Evolutionary conservation across 75 land plant species (phyloP).

Genomic region (Azolla pinnata): DNA sequence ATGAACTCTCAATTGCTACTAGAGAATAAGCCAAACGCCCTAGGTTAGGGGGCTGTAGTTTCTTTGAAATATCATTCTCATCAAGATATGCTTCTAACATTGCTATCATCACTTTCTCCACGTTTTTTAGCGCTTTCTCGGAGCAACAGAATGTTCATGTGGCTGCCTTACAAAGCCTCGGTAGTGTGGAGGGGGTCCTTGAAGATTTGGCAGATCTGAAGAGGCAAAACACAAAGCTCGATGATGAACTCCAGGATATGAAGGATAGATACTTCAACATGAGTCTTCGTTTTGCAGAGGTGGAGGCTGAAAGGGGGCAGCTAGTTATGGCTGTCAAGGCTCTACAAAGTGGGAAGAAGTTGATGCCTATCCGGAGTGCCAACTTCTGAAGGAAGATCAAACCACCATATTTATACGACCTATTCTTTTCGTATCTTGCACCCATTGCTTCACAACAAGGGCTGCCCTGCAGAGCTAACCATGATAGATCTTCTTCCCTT

Average conservation of each 20-base stretch:
- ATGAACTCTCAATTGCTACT: too few species aligned
- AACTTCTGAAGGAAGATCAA: too few species aligned
- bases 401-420: too few species aligned
- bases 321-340: conserved; percentile 65
- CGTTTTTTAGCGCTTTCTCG: conserved; percentile 24
- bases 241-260: conserved; percentile 67
- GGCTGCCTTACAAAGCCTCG: conserved; percentile 24
- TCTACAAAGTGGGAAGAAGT: conserved; percentile 11
- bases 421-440: too few species aligned
- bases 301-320: conserved; percentile 74
- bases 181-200: conserved; percentile 24
- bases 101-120: not conserved
- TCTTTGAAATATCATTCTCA: too few species aligned
- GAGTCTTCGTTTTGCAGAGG: conserved; percentile 87
- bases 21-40: too few species aligned
- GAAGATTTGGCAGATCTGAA: conserved; percentile 43
- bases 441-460: too few species aligned
- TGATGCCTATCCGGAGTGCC: not conserved
- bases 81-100: not conserved
- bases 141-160: conserved; percentile 29
- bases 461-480: too few species aligned
- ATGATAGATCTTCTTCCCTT: too few species aligned
- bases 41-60: too few species aligned
- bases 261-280: conserved; percentile 62
- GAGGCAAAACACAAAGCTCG: conserved; percentile 32